Base-by-base conservation (phyloP, 2,329 filamentous ascomycete genomes). In the Pestalotiopsis sp. region DNA sequence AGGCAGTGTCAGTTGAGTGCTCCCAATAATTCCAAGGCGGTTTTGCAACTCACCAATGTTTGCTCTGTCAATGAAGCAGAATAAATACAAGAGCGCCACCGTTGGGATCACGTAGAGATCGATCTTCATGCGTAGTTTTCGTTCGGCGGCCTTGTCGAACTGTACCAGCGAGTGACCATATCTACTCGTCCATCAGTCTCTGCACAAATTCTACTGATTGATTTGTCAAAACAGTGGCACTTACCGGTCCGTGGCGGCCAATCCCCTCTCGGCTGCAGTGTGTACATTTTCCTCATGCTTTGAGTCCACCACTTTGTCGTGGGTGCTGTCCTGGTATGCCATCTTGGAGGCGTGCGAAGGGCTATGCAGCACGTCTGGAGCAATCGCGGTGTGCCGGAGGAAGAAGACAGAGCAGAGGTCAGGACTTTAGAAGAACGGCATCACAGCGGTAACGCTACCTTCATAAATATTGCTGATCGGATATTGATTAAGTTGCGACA, bases 31-130 rank as follows among this genome's bases (percentile, higher is more conserved):
- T 20, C 25, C 36, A 13, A 36, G 25, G 38, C 36, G 9, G 4
- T 45, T n/a, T 1, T 11, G 65, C 31, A 31, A 3, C 71, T 80
- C 72, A 89, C 89, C 90, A 66, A 93, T 90, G 73, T 92, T 92
- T 17, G 90, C 86, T 41, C 90, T 84, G 75, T 92, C 90, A 70
- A 92, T 91, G 79, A 91, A 92, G 79, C 90, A 92, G 75, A 92
- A 91, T 0, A 92, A 81, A 72, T 92, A 92, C n/a, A 92, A 81
- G 2, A 92, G 68, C 1, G 89, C 82, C 0, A 91, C 88, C 0
- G 89, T 91, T 0, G 90, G 90, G 1, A 92, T 82, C 64, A 92
- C 84, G 73, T 84, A 87, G 4, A 88, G 73, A 73, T 92, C 90
- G 63, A 92, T 89, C 77, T 92, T 92, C 68, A 76, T 78, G 3